A percentile compares a stretch with the other conserved stretches of the same genome.
These are phyloP conservation scores for Pilasporangium apinafurcum DNA, from an alignment of 352 stramenopile genomes.

Conservation along the genomic window DNA sequence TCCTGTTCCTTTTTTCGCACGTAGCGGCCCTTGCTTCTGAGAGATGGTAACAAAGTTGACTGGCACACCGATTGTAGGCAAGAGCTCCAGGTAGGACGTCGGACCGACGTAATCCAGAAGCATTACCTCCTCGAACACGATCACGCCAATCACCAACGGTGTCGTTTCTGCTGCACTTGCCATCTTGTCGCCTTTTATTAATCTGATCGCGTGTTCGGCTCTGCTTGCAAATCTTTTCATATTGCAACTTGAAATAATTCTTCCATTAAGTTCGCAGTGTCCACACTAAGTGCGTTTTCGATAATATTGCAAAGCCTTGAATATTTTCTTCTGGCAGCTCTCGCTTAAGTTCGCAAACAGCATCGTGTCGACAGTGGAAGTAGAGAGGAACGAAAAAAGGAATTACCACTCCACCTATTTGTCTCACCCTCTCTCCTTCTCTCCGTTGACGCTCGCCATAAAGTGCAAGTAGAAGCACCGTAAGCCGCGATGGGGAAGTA, in stretches of 20 bases:
- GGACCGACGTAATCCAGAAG: slow-evolving; percentile 55
- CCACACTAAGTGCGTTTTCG: too few species aligned
- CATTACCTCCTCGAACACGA: slow-evolving; percentile 56
- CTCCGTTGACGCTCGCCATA: too few species aligned
- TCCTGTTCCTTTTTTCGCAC: too few species aligned
- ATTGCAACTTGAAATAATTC: too few species aligned
- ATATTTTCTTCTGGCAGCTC: too few species aligned
- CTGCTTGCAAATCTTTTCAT: too few species aligned
- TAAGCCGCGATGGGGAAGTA: slow-evolving; percentile 22
- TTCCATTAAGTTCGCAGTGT: too few species aligned
- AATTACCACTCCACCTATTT: too few species aligned
- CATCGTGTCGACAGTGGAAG: background rate
- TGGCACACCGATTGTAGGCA: slow-evolving; percentile 29
- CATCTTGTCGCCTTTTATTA: background rate
- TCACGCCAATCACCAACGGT: slow-evolving; percentile 37
- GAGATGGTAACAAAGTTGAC: slow-evolving; percentile 53
- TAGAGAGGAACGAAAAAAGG: too few species aligned
- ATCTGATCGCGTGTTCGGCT: background rate
- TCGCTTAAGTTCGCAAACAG: too few species aligned
- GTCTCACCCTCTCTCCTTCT: too few species aligned
- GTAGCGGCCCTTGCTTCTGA: slow-evolving; percentile 19
- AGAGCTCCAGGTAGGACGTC: slow-evolving; percentile 49
- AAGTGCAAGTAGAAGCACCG: background rate
- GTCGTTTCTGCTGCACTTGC: background rate
- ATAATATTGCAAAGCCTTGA: too few species aligned